A percentile compares a stretch with the other conserved stretches of the same genome.
Conservation (phyloP, 1,139 yeast species). For the Geotrichum citri-aurantii region DNA sequence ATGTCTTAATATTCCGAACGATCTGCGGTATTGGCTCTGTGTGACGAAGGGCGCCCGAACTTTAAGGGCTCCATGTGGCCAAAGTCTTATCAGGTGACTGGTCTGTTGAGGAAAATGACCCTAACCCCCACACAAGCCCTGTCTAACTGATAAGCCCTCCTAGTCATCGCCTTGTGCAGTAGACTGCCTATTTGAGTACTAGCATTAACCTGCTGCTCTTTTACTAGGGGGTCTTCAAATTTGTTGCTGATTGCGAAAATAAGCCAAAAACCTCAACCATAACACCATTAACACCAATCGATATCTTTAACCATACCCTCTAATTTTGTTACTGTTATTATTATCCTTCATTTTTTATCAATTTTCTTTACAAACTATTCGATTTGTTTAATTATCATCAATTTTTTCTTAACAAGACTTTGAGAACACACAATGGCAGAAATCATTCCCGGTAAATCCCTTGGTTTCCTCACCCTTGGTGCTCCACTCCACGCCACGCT, state of each 20-base stretch:
- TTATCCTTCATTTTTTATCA: neutral
- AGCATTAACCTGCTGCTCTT: neutral
- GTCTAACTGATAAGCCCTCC: neutral
- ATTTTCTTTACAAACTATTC: neutral
- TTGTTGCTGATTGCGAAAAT: neutral
- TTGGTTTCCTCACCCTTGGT: constrained; percentile 24
- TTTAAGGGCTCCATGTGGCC: neutral
- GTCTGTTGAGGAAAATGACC: neutral
- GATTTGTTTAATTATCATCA: neutral
- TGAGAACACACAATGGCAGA: constrained; percentile 9
- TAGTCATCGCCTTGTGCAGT: neutral
- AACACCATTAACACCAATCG: neutral
- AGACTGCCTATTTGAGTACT: neutral
- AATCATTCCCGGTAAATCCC: constrained; percentile 15
- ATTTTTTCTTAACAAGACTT: neutral
- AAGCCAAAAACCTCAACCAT: neutral
- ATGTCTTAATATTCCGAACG: neutral
- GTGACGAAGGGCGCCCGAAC: neutral
- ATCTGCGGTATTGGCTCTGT: neutral
- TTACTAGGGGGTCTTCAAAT: neutral
- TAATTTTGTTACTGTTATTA: too few relatives aligned
- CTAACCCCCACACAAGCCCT: neutral
- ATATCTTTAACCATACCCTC: neutral
- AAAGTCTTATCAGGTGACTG: neutral
- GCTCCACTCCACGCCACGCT: constrained; percentile 25